A percentile compares a stretch with the other conserved stretches of the same genome.
These are phyloP conservation scores for Hirsutella thompsonii DNA, from an alignment of 2,329 filamentous ascomycete genomes.

Conservation along the genomic window DNA sequence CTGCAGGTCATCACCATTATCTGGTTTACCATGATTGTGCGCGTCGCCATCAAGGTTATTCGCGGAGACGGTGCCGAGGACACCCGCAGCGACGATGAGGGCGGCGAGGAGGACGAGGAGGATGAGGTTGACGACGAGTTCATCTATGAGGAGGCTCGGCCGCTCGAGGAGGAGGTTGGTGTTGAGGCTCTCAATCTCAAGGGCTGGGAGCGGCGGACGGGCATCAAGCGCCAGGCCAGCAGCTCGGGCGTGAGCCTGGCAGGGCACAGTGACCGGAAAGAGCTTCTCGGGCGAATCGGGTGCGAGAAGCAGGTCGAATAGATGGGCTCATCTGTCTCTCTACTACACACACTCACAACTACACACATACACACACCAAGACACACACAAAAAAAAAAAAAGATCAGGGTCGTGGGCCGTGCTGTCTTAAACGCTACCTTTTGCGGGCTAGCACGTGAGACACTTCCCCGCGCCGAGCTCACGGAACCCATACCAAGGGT, in stretches of 20 bases:
- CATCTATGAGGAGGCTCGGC: constrained; percentile 38
- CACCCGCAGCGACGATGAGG: constrained; percentile 75
- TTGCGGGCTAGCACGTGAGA: too few species aligned
- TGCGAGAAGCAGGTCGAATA: constrained; percentile 61
- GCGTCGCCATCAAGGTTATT: constrained; percentile 70
- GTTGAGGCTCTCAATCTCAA: constrained; percentile 58
- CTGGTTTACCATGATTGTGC: constrained; percentile 84
- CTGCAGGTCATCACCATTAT: constrained; percentile 70
- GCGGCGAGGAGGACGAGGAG: constrained; percentile 45
- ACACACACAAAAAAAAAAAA: too few species aligned
- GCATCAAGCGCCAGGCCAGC: constrained; percentile 38
- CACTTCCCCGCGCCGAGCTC: too few species aligned
- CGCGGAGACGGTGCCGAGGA: constrained; percentile 71
- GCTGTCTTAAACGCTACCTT: too few species aligned
- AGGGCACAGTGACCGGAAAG: constrained; percentile 65
- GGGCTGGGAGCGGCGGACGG: constrained; percentile 45
- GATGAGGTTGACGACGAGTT: constrained; percentile 49
- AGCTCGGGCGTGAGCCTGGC: constrained; percentile 52
- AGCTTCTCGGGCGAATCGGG: constrained; percentile 68
- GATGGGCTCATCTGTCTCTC: too few species aligned
- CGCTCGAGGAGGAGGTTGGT: constrained; percentile 63
- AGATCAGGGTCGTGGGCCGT: too few species aligned
- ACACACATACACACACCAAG: too few species aligned
- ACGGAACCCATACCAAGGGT: too few species aligned
- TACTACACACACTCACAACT: too few species aligned